A percentile compares a stretch with the other conserved stretches of the same genome.
Conservation (phyloP, 352 stramenopile genomes). For the Phytophthora rubi region DNA sequence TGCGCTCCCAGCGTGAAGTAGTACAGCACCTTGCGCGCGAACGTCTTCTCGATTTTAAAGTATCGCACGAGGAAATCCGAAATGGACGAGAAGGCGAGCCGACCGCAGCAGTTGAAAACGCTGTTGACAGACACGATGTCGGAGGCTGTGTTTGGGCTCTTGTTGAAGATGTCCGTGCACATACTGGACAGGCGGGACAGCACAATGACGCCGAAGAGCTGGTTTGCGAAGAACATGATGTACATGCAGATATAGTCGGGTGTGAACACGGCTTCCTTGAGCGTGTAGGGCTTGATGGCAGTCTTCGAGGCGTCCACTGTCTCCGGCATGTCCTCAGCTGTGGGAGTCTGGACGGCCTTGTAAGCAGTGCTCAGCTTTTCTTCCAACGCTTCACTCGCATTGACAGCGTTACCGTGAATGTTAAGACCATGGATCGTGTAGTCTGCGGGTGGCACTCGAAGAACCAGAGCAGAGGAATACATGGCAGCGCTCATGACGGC, state of each 20-base stretch:
- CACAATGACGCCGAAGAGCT: constrained; percentile 63
- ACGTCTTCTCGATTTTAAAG: constrained; percentile 55
- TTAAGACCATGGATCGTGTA: constrained; percentile 57
- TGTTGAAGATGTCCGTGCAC: constrained; percentile 42
- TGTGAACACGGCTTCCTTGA: constrained; percentile 53
- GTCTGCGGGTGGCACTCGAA: constrained; percentile 54
- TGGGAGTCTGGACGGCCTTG: constrained; percentile 49
- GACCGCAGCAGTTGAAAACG: constrained; percentile 60
- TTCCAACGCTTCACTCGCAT: constrained; percentile 33
- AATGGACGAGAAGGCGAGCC: constrained; percentile 47
- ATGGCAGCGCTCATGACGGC: constrained; percentile 46
- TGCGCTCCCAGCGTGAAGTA: constrained; percentile 61
- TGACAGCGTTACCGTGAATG: constrained; percentile 57
- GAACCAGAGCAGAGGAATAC: constrained; percentile 50
- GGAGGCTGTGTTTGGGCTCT: neutral
- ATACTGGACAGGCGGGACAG: constrained; percentile 60
- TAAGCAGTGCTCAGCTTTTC: constrained; percentile 51
- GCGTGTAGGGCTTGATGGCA: constrained; percentile 45
- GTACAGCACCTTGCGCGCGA: constrained; percentile 60
- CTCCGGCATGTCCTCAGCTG: constrained; percentile 34
- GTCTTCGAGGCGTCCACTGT: constrained; percentile 15
- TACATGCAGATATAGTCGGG: constrained; percentile 63
- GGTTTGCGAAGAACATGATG: constrained; percentile 65
- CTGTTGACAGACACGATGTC: constrained; percentile 38
- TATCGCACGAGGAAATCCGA: constrained; percentile 49